These are phyloP conservation scores for Rhizomucor miehei DNA, from an alignment of 371 early-diverging fungal genomes.

Conservation along the genomic window DNA sequence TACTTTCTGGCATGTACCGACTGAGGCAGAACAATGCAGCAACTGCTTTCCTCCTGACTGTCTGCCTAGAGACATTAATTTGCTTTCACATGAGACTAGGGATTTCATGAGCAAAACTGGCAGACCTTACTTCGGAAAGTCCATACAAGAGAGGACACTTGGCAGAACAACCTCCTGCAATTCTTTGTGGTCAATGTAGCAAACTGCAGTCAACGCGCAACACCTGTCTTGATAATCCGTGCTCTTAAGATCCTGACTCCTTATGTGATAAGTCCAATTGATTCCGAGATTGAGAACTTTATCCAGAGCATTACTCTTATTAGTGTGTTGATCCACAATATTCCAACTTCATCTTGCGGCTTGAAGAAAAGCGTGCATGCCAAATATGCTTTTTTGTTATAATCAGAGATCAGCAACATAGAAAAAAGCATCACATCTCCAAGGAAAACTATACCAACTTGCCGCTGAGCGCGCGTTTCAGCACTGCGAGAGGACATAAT, in stretches of 20 bases:
- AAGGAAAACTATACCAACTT: constrained; percentile 30
- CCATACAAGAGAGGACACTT: constrained; percentile 22
- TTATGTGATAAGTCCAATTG: no score
- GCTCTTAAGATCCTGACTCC: constrained; percentile 35
- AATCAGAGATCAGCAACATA: neutral
- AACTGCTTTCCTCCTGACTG: constrained; percentile 45
- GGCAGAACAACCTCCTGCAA: constrained; percentile 33
- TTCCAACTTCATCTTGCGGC: constrained; percentile 37
- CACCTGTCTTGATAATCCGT: constrained; percentile 36
- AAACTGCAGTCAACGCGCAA: constrained; percentile 41
- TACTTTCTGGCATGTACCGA: constrained; percentile 16
- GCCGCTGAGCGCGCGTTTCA: constrained; percentile 36
- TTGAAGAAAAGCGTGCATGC: constrained; percentile 43
- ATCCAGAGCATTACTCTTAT: constrained; percentile 28
- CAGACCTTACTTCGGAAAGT: constrained; percentile 33
- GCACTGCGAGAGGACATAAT: constrained; percentile 56
- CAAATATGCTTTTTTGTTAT: constrained; percentile 48
- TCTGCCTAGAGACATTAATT: constrained; percentile 27
- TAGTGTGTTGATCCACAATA: constrained; percentile 54
- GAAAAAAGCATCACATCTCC: neutral
- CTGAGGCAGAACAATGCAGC: constrained; percentile 33
- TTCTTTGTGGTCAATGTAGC: constrained; percentile 39
- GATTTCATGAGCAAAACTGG: neutral
- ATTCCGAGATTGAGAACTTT: no score
- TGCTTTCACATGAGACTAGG: neutral